Evolutionary conservation across 768 basidiomycete genomes (phyloP), one percentile per base, ranked within the genome.

Genomic region (Xerocomellus chrysenteron): DNA sequence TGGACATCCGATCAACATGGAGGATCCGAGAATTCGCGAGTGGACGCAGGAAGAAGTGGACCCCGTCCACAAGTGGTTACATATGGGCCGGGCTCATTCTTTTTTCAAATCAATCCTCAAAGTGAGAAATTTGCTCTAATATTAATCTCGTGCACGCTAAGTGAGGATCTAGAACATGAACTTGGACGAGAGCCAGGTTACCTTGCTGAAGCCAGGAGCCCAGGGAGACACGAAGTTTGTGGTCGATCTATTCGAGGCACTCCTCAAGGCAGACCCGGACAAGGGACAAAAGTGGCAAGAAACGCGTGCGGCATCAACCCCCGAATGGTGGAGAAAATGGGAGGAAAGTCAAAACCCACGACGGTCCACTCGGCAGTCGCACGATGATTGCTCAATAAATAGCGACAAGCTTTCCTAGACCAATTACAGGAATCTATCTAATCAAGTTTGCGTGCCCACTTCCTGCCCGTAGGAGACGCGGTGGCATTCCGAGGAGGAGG

Each of bases 401-500:
- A 65, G n/a, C 39, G 47, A 59, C 45, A 46, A 30, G 42, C 47
- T 26, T 43, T 58, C 36, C 46, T 19, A 56, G 57, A 65, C 41
- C 9, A 42, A 57, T 47, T 60, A 62, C 61, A 58, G 48, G 21
- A 49, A 55, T 52, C 59, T 64, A 70, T 74, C 55, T 72, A 89
- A 73, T 90, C 87, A 39, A 90, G 79, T 74, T 90, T 90, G 65
- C 88, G 76, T 35, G 87, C 78, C 87, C 87, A 90, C 72, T 81
- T 86, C 67, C 84, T 81, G 9, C 82, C 80, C 6, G 79, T 74
- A 28, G 82, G 79, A 12, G 77, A 80, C 12, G 83, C 65, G 4
- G 72, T 68, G 41, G 67, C 60, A 52, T 73, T 67, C 4, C 73
- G 75, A 32, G 82, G 74, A 26, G 79, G 76, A n/a, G 75, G 66